Base-by-base conservation (phyloP, 2,329 filamentous ascomycete genomes). In the Fusarium bulbicola region DNA sequence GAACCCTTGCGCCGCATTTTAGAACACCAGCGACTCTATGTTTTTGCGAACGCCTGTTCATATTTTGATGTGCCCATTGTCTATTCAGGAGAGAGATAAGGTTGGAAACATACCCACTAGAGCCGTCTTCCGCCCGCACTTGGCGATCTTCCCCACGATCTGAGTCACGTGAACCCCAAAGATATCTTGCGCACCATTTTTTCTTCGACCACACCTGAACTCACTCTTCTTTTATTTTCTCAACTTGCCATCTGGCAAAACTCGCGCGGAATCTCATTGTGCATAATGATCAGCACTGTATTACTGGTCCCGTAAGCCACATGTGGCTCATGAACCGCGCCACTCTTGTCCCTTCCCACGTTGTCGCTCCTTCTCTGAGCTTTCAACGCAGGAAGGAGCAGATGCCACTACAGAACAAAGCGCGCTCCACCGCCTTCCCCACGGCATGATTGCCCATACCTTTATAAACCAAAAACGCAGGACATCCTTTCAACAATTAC, bases 281-380 rank as follows among this genome's bases (percentile, higher is more conserved):
- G 4, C 30, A 6, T 14, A 24, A 50, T 24, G 16, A 5, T 7
- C 21, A 24, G 0, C 15, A 20, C n/a, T 24, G 4, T 15, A 1
- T 6, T 4, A 2, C 16, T 30, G 6, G 24, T 18, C 49, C 0
- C 2, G 1, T 12, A 6, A 52, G 39, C 34, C 39, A 52, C 39
- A 13, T 4, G 45, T 60, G 28, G 52, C 34, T 14, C 4, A 10
- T 12, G 3, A 7, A 7, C 7, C 10, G 5, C 15, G 8, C 7
- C 8, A 61, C 34, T 40, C 45, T 34, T 14, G 7, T 15, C 3
- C 32, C 32, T 14, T 52, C 20, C 50, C 5, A 20, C 32, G 20
- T 0, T 6, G 20, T 46, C 20, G 11, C 21, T 50, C 30, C 0
- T 15, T 34, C 1, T 16, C 15, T 4, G 9, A 30, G 14, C 11